Evolutionary conservation across 2,329 filamentous ascomycete species (phyloP), one percentile per base, ranked within the genome.

Genomic region (Microdochium bolleyi): DNA sequence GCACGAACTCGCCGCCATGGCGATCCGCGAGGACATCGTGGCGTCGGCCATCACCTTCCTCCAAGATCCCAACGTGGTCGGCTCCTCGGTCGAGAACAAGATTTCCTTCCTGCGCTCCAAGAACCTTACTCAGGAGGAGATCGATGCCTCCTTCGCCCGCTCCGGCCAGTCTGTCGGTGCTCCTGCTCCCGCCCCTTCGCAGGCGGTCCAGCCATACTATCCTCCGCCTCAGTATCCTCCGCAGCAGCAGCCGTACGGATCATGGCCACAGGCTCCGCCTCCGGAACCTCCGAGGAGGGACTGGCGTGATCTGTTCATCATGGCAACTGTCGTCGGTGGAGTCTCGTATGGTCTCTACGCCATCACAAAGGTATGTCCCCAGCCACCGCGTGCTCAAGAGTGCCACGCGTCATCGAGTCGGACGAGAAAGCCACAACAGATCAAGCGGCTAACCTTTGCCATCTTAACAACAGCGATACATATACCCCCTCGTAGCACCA

Each of bases 281-380:
- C 78, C 78, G 1, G 75, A 79, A 52, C 72, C 84, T 2, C 91
- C 91, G 2, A 85, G 84, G 66, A 79, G 94, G 64, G 94, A 99
- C 72, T 99, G 94, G 94, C 82, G 95, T 56, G 94, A 99, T 67
- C 97, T 91, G 88, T 99, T 99, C 72, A 97, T 99, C 70, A 96
- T 97, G 90, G 94, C 94, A 8, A 99, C 94, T 0, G 89, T 97
- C 13, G 87, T 95, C 57, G 87, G 91, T 53, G 90, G 92, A 49
- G 85, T 96, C 21, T 81, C 90, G 38, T 97, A 96, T 64, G 92
- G 92, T 0, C 71, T 96, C 22, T 99, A 94, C 67, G 82, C 86
- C 58, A 80, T 96, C 16, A 89, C 91, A 55, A 95, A 95, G 82
- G 88, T 90, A 74, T 22, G 41, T 19, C 3, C 10, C 7, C n/a